These are phyloP conservation scores for Kluyveromyces lactis DNA, from an alignment of 805 yeast genomes.

Conservation along the genomic window DNA sequence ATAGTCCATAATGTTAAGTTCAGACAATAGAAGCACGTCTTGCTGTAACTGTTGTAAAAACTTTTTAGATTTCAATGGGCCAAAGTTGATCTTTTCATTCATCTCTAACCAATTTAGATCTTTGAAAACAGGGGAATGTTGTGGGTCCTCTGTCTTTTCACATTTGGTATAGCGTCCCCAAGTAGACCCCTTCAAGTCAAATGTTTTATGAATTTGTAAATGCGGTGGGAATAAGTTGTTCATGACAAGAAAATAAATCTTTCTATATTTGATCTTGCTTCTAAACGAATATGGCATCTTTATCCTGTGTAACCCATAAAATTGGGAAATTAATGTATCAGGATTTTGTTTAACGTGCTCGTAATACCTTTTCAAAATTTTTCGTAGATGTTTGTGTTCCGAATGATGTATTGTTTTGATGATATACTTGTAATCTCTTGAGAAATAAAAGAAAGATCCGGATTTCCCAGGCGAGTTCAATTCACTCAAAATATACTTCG, in stretches of 20 bases:
- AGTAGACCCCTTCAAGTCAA: conserved; percentile 89
- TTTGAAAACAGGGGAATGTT: conserved; percentile 48
- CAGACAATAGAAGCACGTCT: conserved; percentile 67
- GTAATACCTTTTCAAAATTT: conserved; percentile 67
- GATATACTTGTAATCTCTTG: conserved; percentile 87
- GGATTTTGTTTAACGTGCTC: conserved; percentile 77
- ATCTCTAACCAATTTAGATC: conserved; percentile 83
- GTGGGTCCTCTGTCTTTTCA: conserved; percentile 11
- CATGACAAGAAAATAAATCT: conserved; percentile 92
- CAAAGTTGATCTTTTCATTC: conserved; percentile 58
- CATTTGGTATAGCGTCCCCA: conserved; percentile 61
- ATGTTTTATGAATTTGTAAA: conserved; percentile 73
- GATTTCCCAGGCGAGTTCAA: conserved; percentile 94
- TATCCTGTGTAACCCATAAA: conserved; percentile 90
- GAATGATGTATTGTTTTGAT: conserved; percentile 92
- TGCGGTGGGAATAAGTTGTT: conserved; percentile 94
- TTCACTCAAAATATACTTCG: conserved; percentile 86
- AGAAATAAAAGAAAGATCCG: conserved; percentile 92
- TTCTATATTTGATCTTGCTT: conserved; percentile 40
- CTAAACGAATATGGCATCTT: conserved; percentile 63
- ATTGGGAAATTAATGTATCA: conserved; percentile 85
- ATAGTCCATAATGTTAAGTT: conserved; percentile 90
- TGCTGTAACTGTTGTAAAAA: conserved; percentile 62
- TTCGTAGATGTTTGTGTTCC: conserved; percentile 79
- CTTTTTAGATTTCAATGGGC: conserved; percentile 54